Evolutionary conservation across 2,329 filamentous ascomycete genomes (phyloP).

Genomic region (Clonostachys sp.): DNA sequence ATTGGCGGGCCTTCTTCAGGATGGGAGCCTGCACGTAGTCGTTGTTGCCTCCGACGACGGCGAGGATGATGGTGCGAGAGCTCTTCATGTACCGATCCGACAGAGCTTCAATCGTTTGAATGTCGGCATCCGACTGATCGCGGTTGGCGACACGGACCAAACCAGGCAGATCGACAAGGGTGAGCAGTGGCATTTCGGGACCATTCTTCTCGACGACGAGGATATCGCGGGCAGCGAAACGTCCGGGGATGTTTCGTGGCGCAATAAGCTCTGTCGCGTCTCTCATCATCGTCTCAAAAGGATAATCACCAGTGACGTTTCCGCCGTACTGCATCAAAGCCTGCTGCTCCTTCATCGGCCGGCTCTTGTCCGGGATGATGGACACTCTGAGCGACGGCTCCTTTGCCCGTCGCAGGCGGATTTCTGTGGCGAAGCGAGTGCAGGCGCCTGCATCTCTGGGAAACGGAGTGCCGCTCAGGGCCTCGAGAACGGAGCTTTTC

Average conservation of each 20-base stretch:
- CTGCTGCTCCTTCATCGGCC: constrained; percentile 39
- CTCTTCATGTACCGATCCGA: constrained; percentile 53
- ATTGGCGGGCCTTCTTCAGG: constrained; percentile 42
- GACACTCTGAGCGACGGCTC: constrained; percentile 40
- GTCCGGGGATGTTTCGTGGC: constrained; percentile 41
- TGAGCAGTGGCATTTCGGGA: constrained; percentile 54
- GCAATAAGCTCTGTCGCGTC: constrained; percentile 46
- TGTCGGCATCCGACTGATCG: constrained; percentile 47
- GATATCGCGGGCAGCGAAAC: constrained; percentile 47
- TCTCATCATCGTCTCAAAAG: constrained; percentile 46
- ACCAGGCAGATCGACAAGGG: constrained; percentile 57
- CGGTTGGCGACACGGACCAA: constrained; percentile 49
- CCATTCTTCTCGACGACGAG: constrained; percentile 56
- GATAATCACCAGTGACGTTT: constrained; percentile 33
- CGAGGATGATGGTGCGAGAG: constrained; percentile 48
- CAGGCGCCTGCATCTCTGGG: constrained; percentile 56
- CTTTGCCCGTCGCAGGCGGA: constrained; percentile 45
- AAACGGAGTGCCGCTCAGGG: constrained; percentile 58
- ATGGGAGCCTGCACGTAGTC: constrained; percentile 50
- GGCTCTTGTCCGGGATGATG: constrained; percentile 48
- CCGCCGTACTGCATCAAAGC: constrained; percentile 42
- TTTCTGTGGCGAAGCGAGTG: constrained; percentile 57
- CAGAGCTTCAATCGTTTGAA: constrained; percentile 44
- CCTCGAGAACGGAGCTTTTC: constrained; percentile 60
- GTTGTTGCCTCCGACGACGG: constrained; percentile 50